Evolutionary conservation across 805 yeast genomes (phyloP).

Genomic region (Lipomyces chichibuensis): DNA sequence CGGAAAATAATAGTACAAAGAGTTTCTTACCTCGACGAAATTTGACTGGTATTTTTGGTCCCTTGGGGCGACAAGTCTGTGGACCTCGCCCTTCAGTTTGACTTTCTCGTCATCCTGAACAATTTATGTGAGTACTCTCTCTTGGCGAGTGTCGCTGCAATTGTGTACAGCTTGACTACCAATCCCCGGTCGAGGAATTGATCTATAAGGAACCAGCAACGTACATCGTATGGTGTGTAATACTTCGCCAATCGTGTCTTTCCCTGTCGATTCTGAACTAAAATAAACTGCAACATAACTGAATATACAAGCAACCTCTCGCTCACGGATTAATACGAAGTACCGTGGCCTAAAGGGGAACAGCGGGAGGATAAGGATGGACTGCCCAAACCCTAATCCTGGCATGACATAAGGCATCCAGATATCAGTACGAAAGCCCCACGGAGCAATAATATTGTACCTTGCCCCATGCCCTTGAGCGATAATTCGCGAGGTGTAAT

Average conservation of each 20-base stretch:
- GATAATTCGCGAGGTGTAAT: neutral
- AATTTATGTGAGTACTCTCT: neutral
- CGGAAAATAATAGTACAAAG: neutral
- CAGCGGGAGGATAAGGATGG: too few species aligned
- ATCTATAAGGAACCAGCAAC: slow-evolving; percentile 29
- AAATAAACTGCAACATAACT: slow-evolving; percentile 62
- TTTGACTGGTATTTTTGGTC: slow-evolving; percentile 84
- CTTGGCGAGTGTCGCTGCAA: neutral
- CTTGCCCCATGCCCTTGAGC: neutral
- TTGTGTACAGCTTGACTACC: neutral
- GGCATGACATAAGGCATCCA: neutral
- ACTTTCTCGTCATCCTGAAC: slow-evolving; percentile 51
- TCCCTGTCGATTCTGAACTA: slow-evolving; percentile 93
- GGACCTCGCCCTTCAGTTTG: slow-evolving; percentile 63
- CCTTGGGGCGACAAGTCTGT: slow-evolving; percentile 75
- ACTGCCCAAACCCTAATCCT: neutral
- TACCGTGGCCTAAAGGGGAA: too few species aligned
- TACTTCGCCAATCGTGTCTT: slow-evolving; percentile 83
- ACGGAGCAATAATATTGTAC: neutral
- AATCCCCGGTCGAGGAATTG: slow-evolving; percentile 1
- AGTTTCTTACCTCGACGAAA: slow-evolving; percentile 58
- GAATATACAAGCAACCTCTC: neutral
- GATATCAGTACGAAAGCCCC: neutral
- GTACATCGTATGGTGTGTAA: slow-evolving; percentile 55
- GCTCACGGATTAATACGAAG: neutral